Percentiles rank a stretch among this genome's conserved stretches.
Conservation (phyloP, 441 rosid genomes). For the Theobroma grandiflorum region DNA sequence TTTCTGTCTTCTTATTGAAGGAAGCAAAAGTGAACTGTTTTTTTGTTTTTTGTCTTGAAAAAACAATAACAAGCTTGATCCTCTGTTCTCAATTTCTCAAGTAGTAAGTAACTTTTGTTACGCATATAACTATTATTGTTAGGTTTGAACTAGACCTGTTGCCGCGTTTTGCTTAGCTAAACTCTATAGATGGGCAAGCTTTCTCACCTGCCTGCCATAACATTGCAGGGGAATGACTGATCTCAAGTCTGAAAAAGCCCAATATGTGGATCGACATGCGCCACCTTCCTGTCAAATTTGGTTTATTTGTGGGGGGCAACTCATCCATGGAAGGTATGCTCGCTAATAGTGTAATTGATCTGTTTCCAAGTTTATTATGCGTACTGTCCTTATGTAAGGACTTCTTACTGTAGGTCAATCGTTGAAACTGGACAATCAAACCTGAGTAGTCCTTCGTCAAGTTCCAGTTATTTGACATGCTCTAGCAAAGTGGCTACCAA, state of each 20-base stretch:
- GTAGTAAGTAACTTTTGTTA: no score
- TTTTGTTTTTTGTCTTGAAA: neutral
- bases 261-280: slow-evolving; percentile 46
- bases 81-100: neutral
- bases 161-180: neutral
- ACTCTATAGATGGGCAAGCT: neutral
- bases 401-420: slow-evolving; percentile 4
- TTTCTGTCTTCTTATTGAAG: neutral
- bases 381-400: neutral
- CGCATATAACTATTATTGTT: neutral
- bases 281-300: slow-evolving; percentile 60
- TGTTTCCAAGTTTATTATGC: neutral
- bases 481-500: slow-evolving; percentile 18
- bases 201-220: slow-evolving; percentile 26
- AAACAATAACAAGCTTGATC: neutral
- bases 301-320: slow-evolving; percentile 64
- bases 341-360: neutral
- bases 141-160: neutral
- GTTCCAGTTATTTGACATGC: slow-evolving; percentile 28
- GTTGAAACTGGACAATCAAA: slow-evolving; percentile 27
- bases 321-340: slow-evolving; percentile 55
- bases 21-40: neutral
- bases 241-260: slow-evolving; percentile 65
- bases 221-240: slow-evolving; percentile 57
- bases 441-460: slow-evolving; percentile 25